phyloP scores from a whole-genome alignment of 768 basidiomycete species.

The Auricularia sp. region DNA sequence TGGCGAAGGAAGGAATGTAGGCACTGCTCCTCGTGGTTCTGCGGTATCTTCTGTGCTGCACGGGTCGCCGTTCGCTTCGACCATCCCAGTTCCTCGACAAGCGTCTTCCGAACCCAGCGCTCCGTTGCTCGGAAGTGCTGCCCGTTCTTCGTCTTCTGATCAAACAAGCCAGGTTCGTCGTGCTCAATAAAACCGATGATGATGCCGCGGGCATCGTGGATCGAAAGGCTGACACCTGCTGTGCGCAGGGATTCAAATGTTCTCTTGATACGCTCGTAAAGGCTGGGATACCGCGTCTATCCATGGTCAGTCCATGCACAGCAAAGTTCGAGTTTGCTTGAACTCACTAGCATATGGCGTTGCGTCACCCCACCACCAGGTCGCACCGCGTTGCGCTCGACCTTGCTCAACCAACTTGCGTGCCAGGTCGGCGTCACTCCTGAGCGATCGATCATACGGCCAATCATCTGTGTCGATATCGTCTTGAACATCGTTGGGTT shows the following conservation, averaged over 20 bases:
- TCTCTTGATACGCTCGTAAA: conserved; percentile 12
- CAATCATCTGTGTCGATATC: background rate
- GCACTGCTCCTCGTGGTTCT: conserved; percentile 17
- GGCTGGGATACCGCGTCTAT: conserved; percentile 8
- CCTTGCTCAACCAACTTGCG: background rate
- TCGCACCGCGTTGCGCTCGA: background rate
- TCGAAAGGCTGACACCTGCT: conserved; percentile 14
- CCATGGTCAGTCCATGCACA: no score
- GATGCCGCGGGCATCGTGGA: conserved; percentile 21
- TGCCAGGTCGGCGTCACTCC: background rate
- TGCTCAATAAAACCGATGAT: conserved; percentile 20
- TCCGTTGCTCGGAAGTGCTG: conserved; percentile 21
- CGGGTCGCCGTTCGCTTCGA: conserved; percentile 19
- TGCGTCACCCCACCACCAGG: background rate
- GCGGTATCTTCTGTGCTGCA: conserved; percentile 29
- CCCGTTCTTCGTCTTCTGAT: conserved; percentile 16
- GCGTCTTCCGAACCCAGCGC: conserved; percentile 17
- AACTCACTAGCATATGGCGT: background rate
- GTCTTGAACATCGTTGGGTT: background rate
- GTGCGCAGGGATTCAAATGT: conserved; percentile 15
- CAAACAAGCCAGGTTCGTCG: conserved; percentile 20
- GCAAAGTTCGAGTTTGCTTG: no score
- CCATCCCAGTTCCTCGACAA: conserved; percentile 19
- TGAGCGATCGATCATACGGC: background rate
- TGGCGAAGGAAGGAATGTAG: conserved; percentile 14